These are phyloP conservation scores for Penicillium maclennaniae DNA, from an alignment of 495 filamentous ascomycete genomes.

Conservation along the genomic window DNA sequence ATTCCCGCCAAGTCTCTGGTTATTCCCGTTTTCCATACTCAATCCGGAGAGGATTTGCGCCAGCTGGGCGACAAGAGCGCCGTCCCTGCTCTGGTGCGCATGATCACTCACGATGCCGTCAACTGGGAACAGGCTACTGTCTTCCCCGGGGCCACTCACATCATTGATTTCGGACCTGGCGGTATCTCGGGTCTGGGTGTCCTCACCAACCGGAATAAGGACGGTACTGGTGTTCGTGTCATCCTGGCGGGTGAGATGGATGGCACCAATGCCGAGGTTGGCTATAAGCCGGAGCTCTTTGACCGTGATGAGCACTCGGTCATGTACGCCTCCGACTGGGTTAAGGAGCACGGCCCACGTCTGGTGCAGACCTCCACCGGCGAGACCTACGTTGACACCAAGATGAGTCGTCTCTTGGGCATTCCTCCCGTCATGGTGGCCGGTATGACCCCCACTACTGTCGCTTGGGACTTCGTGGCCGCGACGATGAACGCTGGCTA, in stretches of 20 bases:
- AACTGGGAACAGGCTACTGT: conserved; percentile 92
- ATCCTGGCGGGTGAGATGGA: conserved; percentile 90
- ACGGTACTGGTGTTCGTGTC: conserved; percentile 92
- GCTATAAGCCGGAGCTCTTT: conserved; percentile 95
- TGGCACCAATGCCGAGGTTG: conserved; percentile 83
- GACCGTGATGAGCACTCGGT: conserved; percentile 93
- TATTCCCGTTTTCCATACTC: conserved; percentile 85
- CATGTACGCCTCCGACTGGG: conserved; percentile 96
- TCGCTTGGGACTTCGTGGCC: conserved; percentile 94
- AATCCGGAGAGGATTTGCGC: conserved; percentile 77
- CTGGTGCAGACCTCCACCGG: conserved; percentile 83
- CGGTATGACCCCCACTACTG: conserved; percentile 93
- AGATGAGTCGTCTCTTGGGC: conserved; percentile 91
- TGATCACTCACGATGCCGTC: conserved; percentile 89
- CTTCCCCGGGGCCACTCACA: conserved; percentile 85
- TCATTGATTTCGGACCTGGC: conserved; percentile 93
- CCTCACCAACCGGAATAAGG: conserved; percentile 97
- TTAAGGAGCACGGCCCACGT: conserved; percentile 87
- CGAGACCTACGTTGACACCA: conserved; percentile 89
- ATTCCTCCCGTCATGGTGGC: conserved; percentile 89
- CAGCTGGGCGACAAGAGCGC: conserved; percentile 59
- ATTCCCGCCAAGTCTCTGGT: conserved; percentile 64
- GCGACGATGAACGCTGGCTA: conserved; percentile 95
- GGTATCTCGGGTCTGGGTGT: conserved; percentile 94
- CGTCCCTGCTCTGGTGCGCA: conserved; percentile 77